Base-by-base conservation (phyloP, 2,329 filamentous ascomycete species). In the Aspergillus alliaceus region DNA sequence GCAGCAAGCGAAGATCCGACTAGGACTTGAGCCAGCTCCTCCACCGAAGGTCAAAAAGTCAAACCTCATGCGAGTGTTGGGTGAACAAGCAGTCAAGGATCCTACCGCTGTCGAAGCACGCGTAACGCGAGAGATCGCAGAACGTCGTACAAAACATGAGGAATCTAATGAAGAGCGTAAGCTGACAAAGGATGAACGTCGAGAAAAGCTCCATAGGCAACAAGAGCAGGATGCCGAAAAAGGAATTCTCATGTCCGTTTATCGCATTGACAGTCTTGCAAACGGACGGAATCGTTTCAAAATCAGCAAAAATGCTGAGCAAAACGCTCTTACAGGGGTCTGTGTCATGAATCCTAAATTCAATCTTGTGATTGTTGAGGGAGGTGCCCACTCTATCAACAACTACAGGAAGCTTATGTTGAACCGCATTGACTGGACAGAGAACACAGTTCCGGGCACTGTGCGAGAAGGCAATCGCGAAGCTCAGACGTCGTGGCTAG, bases 41-140 rank as follows among this genome's bases (percentile, higher is more conserved):
- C 90, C 93, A 25, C 93, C 95, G 11, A 99, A 98, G 76, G 91
- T 99, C 65, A 98, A 97, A 78, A 96, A 96, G 75, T 90, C 89
- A 57, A 99, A 99, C 74, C 84, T 99, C 71, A 99, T 99, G 95
- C 89, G 93, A 57, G 95, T 99, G 29, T 82, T 97, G 55, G 95
- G 95, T 61, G 91, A 97, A 71, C 89, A 91, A 75, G 88, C 88
- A 18, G 93, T 99, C 64, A 96, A 96, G 71, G 95, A 99, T 75
- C 95, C 95, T 6, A 99, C 96, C 0, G 95, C 95, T 4, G 95
- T 99, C 46, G 95, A 99, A 77, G 91, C 92, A 51, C 87, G 91
- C 24, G 95, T 99, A 51, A 96, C 96, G 73, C 84, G 88, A 53
- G 92, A 99, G 74, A 97, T 99, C 63, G 89, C 89, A 27, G 92